These are phyloP conservation scores for Backusella morwellensis DNA, from an alignment of 192 early-diverging fungal genomes.

Conservation along the genomic window DNA sequence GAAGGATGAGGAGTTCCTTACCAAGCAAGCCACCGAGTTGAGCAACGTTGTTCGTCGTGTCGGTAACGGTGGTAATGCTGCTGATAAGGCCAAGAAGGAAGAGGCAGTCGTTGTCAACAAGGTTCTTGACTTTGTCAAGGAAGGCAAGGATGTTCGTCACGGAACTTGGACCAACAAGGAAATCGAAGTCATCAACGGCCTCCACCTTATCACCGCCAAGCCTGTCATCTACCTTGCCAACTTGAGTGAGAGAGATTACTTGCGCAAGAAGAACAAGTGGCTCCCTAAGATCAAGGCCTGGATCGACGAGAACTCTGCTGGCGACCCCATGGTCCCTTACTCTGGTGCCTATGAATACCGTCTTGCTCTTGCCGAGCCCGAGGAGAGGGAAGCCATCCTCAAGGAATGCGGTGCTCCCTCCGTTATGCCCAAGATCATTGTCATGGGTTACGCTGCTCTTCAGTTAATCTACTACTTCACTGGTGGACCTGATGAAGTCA, in stretches of 20 bases:
- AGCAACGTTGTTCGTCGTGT: conserved; percentile 65
- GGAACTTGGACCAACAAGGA: conserved; percentile 92
- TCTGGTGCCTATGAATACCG: conserved; percentile 76
- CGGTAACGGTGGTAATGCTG: conserved; percentile 74
- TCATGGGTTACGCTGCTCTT: conserved; percentile 86
- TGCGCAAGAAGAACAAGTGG: conserved; percentile 87
- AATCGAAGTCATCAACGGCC: conserved; percentile 81
- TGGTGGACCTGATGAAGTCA: conserved; percentile 86
- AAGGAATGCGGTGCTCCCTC: conserved; percentile 66
- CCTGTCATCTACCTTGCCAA: conserved; percentile 95
- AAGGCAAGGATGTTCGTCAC: conserved; percentile 81
- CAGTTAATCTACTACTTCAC: conserved; percentile 95
- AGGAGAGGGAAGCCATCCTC: conserved; percentile 59
- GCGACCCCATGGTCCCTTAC: conserved; percentile 90
- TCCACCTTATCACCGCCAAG: conserved; percentile 91
- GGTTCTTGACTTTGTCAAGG: conserved; percentile 75
- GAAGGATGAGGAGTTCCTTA: conserved; percentile 85
- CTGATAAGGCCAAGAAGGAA: conserved; percentile 90
- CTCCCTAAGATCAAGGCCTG: conserved; percentile 87
- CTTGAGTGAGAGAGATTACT: conserved; percentile 84
- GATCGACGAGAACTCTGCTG: conserved; percentile 89
- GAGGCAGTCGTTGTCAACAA: conserved; percentile 69
- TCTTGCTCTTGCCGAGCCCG: conserved; percentile 35
- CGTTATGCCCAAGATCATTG: conserved; percentile 87
- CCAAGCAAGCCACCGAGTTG: conserved; percentile 68